Evolutionary conservation across 305 asterid species (phyloP), one percentile per base, ranked within the genome.

Genomic region (Fraxinus sp.): DNA sequence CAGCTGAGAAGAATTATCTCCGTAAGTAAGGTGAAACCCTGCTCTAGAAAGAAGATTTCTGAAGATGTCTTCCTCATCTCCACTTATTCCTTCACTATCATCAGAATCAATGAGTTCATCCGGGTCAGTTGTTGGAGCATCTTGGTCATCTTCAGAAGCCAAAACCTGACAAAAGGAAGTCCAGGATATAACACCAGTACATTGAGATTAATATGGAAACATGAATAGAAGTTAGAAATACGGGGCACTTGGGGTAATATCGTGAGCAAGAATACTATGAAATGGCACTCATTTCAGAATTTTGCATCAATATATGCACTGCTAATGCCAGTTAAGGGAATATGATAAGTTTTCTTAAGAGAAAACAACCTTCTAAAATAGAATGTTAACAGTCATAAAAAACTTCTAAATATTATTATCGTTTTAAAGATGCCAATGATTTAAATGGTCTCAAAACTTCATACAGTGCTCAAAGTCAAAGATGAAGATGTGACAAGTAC

Each of bases 141-240:
- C 98, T 83, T 97, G 97, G 85, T 97, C 99, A 87, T 95, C 98
- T 87, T 97, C 99, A 76, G 99, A 97, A 82, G 95, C 96, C 74
- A 92, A 94, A 86, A 97, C 99, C 99, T 97, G 89, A 57, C 26
- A 86, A 83, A 82, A 57, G 52, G 68, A 87, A 77, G n/a, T 0
- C 82, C 70, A 78, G 62, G 84, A 82, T 77, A 68, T 26, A 80
- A 80, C 7, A 79, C 66, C 33, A 52, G 66, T 79, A 75, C 71
- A 86, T 80, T 68, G 28, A 78, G 77, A 79, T 44, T 37, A 74
- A 75, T 37, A 80, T 3, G 44, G 30, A 22, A 80, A 44, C 75
- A 79, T 36, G 76, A 77, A 32, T 46, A 77, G 68, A 71, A 75
- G 16, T 32, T 76, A 82, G 62, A 68, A 83, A 77, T 68, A 83